Evolutionary conservation across 208 protist genomes (phyloP).

Genomic region (Crithidia acanthocephali): DNA sequence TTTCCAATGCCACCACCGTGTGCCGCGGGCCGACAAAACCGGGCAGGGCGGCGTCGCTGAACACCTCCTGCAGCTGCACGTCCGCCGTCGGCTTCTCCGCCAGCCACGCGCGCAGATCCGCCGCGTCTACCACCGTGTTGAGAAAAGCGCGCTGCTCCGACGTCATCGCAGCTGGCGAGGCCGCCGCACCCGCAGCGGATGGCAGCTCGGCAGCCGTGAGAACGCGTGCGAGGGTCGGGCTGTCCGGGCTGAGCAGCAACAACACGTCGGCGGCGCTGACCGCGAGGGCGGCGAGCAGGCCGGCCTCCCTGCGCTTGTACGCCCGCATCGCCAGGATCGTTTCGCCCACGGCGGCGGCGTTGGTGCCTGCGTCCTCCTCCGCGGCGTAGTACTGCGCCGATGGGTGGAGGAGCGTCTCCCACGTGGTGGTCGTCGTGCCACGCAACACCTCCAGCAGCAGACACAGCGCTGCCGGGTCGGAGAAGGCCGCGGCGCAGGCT

Average conservation of each 20-base stretch:
- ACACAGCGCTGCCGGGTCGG: slow-evolving; percentile 22
- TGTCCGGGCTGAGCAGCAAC: slow-evolving; percentile 46
- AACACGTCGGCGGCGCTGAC: slow-evolving; percentile 50
- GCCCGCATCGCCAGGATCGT: slow-evolving; percentile 38
- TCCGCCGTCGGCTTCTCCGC: slow-evolving; percentile 23
- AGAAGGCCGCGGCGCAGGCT: slow-evolving; percentile 45
- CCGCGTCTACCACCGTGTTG: slow-evolving; percentile 45
- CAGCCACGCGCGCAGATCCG: slow-evolving; percentile 38
- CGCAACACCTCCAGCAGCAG: slow-evolving; percentile 47
- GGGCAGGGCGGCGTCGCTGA: slow-evolving; percentile 13
- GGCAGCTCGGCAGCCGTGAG: slow-evolving; percentile 19
- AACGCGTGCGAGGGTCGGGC: slow-evolving; percentile 36
- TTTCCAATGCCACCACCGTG: slow-evolving; percentile 24
- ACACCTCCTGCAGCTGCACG: slow-evolving; percentile 20
- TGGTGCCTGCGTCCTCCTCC: background rate
- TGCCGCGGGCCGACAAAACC: slow-evolving; percentile 23
- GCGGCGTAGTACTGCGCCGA: slow-evolving; percentile 28
- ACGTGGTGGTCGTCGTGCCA: slow-evolving; percentile 33
- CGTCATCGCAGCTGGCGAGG: slow-evolving; percentile 25
- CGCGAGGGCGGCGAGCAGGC: slow-evolving; percentile 46
- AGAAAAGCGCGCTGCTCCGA: slow-evolving; percentile 57
- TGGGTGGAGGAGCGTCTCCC: slow-evolving; percentile 45
- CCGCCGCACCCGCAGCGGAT: background rate
- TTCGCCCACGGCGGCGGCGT: background rate
- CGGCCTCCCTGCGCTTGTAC: slow-evolving; percentile 50